phyloP scores from a whole-genome alignment of 192 early-diverging fungal genomes.

The Allomyces macrogynus region DNA sequence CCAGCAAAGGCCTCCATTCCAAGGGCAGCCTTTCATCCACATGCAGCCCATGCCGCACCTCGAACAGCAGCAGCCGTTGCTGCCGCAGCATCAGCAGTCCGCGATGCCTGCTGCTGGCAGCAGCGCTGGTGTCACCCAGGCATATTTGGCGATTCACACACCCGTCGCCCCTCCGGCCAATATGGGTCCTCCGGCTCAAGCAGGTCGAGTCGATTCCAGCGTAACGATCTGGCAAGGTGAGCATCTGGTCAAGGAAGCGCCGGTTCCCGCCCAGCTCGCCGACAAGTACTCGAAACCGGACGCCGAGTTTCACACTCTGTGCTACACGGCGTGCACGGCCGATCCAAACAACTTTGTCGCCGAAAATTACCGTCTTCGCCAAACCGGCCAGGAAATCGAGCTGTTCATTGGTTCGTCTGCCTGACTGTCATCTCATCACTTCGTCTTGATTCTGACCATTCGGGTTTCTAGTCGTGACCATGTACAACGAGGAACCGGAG shows the following conservation, averaged over 20 bases:
- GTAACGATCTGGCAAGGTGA: not conserved
- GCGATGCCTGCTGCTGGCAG: not conserved
- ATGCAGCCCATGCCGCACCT: too few species aligned
- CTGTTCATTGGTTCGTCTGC: constrained; percentile 22
- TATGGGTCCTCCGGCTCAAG: not conserved
- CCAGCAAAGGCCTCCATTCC: too few species aligned
- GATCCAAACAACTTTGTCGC: constrained; percentile 41
- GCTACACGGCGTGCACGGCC: constrained; percentile 51
- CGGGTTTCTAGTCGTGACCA: constrained; percentile 31
- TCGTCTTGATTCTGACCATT: too few species aligned
- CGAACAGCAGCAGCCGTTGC: too few species aligned
- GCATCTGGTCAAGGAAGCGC: not conserved
- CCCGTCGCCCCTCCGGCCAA: too few species aligned
- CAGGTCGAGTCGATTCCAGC: not conserved
- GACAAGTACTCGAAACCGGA: not conserved
- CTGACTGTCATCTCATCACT: too few species aligned
- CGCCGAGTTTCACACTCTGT: constrained; percentile 1
- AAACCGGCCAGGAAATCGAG: constrained; percentile 33
- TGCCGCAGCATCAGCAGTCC: not conserved
- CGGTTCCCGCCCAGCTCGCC: not conserved
- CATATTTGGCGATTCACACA: not conserved
- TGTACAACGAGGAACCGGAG: constrained; percentile 47
- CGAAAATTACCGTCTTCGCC: constrained; percentile 37
- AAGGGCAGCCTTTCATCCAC: too few species aligned
- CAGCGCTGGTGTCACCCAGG: not conserved